Base-by-base conservation (phyloP, 306 rosid genomes). In the Aeschynomene evenia region DNA sequence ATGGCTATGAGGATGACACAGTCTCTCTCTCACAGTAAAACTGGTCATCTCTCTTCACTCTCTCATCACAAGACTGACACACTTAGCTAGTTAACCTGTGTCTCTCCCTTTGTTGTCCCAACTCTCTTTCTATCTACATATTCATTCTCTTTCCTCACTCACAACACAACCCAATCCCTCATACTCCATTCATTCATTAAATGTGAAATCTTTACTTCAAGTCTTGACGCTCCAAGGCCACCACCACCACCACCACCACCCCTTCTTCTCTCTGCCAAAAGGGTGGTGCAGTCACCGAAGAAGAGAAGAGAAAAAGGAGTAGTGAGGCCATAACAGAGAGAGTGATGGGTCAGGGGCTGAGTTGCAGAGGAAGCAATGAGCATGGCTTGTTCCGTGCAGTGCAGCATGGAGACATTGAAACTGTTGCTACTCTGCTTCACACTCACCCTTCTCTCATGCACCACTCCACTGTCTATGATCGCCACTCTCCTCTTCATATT, bases 321-420 rank as follows among this genome's bases (percentile, higher is more conserved):
- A 34, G 69, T 19, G 54, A 28, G 45, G 16, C 14, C 40, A 39
- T 10, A 39, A 9, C n/a, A 37, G 12, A 59, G 56, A 45, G 68
- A 62, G 72, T 60, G 53, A 94, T 94, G 99, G 99, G 99, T 72
- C 99, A 94, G 80, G 95, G 92, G 15, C 69, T 91, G 80, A 94
- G 99, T 70, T 94, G 99, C 80, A 65, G 89, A 57, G 70, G 83
- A 42, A 88, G 80, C 75, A 72, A 91, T 46, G 92, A 87, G 51
- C 84, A 84, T 72, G 96, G 88, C 24, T 81, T 94, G 37, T 91
- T 94, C 82, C 80, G 82, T 63, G 99, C 97, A 3, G 89, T 91
- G 2, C 96, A 91, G 74, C 72, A 71, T 20, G 97, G 99, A 19
- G 91, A 94, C 53, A 51, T 81, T 20, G 73, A 67, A 19, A 81